A percentile compares a stretch with the other conserved stretches of the same genome.
Conservation (phyloP, 441 rosid genomes). For the Adansonia grandidieri region DNA sequence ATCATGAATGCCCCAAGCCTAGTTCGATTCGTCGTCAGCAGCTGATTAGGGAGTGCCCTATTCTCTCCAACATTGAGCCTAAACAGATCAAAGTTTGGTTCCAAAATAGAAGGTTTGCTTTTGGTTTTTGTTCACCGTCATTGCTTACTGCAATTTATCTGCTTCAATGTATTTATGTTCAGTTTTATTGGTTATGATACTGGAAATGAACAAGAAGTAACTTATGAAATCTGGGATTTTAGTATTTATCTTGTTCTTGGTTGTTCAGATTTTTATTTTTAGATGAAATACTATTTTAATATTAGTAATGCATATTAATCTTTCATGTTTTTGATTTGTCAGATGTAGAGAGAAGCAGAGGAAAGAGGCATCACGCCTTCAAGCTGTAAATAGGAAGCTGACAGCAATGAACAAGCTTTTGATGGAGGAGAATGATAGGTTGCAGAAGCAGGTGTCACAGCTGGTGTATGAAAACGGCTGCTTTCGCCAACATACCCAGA, state of each 20-base stretch:
- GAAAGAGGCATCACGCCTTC: conserved; percentile 96
- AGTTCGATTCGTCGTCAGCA: conserved; percentile 98
- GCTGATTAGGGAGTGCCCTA: conserved; percentile 95
- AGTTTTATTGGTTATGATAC: background rate
- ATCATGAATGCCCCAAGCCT: conserved; percentile 97
- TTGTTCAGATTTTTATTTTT: background rate
- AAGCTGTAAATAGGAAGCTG: conserved; percentile 92
- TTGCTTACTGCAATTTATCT: background rate
- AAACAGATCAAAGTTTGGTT: conserved; percentile 99
- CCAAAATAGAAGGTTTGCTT: conserved; percentile 86
- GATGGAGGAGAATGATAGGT: conserved; percentile 98
- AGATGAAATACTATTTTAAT: conserved; percentile 4
- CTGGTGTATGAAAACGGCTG: conserved; percentile 95
- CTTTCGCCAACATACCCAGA: conserved; percentile 90
- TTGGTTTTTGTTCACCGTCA: background rate
- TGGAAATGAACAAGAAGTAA: background rate
- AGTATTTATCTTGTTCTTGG: background rate
- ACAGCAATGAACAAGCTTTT: conserved; percentile 97
- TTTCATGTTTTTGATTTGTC: conserved; percentile 33
- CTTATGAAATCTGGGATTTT: conserved; percentile 11
- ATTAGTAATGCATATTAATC: background rate
- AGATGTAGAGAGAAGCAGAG: conserved; percentile 99
- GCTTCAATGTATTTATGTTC: conserved; percentile 7
- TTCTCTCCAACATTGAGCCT: conserved; percentile 95
- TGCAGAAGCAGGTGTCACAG: conserved; percentile 98